Base-by-base conservation (phyloP, 164 flowering plant genomes). In the Chimonanthus salicifolius region DNA sequence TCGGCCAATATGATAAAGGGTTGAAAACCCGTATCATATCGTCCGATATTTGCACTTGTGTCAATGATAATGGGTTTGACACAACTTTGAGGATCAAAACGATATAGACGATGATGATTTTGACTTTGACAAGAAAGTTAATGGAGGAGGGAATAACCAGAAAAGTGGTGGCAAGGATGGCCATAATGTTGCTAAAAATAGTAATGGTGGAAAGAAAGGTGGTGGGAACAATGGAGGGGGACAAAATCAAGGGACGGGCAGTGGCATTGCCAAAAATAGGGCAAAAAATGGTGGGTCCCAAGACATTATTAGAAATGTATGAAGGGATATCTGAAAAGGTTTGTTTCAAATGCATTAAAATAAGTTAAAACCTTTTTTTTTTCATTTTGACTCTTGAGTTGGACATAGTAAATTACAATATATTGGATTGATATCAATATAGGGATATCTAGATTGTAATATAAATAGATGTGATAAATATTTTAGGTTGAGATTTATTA, bases 141-240 rank as follows among this genome's bases (percentile, higher is more conserved):
- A 50, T 6, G 50, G 2, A 20, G 74, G 65, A 43, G 77, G 72
- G 21, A 78, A 78, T 73, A 77, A 70, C 1, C 71, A 78, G 44
- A 71, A 77, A 67, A 74, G 69, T 8, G 78, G 82, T 8, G 64
- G 70, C n/a, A 74, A 73, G 47, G 77, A n/a, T 64, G 81, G 71
- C 48, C 78, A 68, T 15, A 74, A 67, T 10, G 79, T 71, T 60
- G 76, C 69, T 1, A 72, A 76, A 44, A 76, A 77, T 66, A 83
- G 79, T 2, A 79, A 71, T 20, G 87, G 82, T 2, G 90, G 88
- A 2, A 82, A 83, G 72, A 84, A 84, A 44, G 88, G 86, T 7
- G 88, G 87, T 47, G 87, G 87, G 60, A 72, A 49, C 9, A 70
- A 64, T 33, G 66, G 47, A 11, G 83, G 83, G 21, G 78, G 78